Percentiles rank a stretch among this genome's conserved stretches.
Evolutionary conservation across 352 stramenopile species (phyloP).

Genomic region (Phytopythium chamaehyphon): DNA sequence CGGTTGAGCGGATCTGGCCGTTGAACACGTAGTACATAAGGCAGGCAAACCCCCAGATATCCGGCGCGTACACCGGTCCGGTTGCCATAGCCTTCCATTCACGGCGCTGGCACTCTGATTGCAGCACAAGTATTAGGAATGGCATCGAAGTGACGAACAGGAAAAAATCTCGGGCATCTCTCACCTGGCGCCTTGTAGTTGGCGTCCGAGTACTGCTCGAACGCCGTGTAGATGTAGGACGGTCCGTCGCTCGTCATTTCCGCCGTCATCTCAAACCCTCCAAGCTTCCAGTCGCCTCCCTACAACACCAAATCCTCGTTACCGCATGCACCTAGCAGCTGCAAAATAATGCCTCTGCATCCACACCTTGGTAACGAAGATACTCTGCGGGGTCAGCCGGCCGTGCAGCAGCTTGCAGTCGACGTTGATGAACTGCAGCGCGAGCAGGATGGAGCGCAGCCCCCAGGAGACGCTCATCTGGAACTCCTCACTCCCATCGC

Average conservation of each 20-base stretch:
- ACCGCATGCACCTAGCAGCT: neutral
- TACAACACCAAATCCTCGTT: constrained; percentile 7
- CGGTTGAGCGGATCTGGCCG: constrained; percentile 45
- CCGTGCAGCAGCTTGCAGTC: constrained; percentile 94
- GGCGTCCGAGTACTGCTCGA: constrained; percentile 82
- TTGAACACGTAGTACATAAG: constrained; percentile 81
- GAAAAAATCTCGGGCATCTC: constrained; percentile 15
- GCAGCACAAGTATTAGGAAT: neutral
- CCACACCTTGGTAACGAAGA: constrained; percentile 91
- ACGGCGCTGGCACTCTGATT: constrained; percentile 70
- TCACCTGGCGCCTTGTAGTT: constrained; percentile 78
- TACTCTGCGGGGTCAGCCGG: constrained; percentile 83
- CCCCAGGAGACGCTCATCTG: constrained; percentile 91
- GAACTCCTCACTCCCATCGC: constrained; percentile 59
- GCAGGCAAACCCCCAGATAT: constrained; percentile 78
- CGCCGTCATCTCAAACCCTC: constrained; percentile 89
- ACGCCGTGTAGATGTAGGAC: constrained; percentile 70
- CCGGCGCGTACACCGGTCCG: constrained; percentile 47
- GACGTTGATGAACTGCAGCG: constrained; percentile 92
- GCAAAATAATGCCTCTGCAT: neutral
- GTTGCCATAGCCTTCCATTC: constrained; percentile 66
- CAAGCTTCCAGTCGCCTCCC: constrained; percentile 95
- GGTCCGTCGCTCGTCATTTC: constrained; percentile 80
- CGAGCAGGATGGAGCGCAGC: constrained; percentile 89
- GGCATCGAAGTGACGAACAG: constrained; percentile 9